Percentiles rank a stretch among this genome's conserved stretches.
phyloP scores from a whole-genome alignment of 805 yeast species.

The Hyphopichia homilentoma region DNA sequence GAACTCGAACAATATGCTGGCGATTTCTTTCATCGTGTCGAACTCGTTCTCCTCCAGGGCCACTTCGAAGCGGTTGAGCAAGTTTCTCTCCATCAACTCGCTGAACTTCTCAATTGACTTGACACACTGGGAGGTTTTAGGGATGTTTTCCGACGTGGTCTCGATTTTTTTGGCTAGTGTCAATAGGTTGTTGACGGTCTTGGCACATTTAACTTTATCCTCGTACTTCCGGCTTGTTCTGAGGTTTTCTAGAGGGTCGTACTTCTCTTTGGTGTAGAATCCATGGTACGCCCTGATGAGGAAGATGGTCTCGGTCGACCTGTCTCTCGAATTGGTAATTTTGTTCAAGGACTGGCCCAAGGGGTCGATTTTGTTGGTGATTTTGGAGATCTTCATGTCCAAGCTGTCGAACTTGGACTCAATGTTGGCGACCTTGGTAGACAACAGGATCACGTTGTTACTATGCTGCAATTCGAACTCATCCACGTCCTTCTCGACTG shows the following conservation, averaged over 20 bases:
- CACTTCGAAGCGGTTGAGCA: constrained; percentile 65
- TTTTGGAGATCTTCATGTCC: constrained; percentile 51
- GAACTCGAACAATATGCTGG: constrained; percentile 70
- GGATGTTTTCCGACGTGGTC: constrained; percentile 40
- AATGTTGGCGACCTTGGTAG: constrained; percentile 43
- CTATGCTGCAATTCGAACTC: constrained; percentile 65
- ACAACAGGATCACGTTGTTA: constrained; percentile 55
- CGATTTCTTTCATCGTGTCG: constrained; percentile 69
- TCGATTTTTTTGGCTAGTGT: constrained; percentile 62
- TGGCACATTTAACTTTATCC: constrained; percentile 66
- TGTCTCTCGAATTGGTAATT: constrained; percentile 68
- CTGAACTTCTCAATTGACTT: constrained; percentile 63
- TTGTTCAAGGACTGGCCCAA: constrained; percentile 64
- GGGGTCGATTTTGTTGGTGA: constrained; percentile 61
- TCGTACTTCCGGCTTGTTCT: constrained; percentile 44
- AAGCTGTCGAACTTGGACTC: constrained; percentile 46
- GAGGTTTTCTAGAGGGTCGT: constrained; percentile 55
- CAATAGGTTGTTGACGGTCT: constrained; percentile 60
- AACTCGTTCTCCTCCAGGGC: constrained; percentile 71
- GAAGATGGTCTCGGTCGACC: constrained; percentile 67
- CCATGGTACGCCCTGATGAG: constrained; percentile 74
- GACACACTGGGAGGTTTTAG: constrained; percentile 37
- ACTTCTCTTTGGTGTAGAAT: constrained; percentile 57
- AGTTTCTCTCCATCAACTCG: constrained; percentile 67
- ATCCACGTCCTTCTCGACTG: constrained; percentile 55